A percentile compares a stretch with the other conserved stretches of the same genome.
Evolutionary conservation across 305 asterid species (phyloP).

Genomic region (Vinca major): DNA sequence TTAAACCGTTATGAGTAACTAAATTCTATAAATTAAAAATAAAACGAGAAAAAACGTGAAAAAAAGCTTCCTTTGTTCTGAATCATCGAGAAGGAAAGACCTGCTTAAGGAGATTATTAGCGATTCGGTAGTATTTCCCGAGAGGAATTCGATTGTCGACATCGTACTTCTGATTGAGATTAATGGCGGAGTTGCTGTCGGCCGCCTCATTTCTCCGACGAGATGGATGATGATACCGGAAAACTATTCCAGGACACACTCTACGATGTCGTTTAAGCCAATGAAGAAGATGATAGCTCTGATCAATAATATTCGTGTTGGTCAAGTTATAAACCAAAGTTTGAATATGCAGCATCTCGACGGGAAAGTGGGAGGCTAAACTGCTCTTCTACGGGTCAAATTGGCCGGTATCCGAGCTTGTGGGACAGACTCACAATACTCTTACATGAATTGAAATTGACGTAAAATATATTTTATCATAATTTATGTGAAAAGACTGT

Average conservation of each 20-base stretch:
- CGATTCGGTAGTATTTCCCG: conserved; percentile 77
- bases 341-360: not conserved
- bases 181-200: conserved; percentile 38
- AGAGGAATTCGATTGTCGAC: conserved; percentile 73
- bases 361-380: too few relatives aligned
- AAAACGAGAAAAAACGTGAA: too few relatives aligned
- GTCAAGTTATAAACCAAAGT: not conserved
- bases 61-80: not conserved
- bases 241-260: not conserved
- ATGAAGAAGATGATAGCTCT: not conserved
- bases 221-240: not conserved
- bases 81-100: conserved; percentile 18
- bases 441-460: too few relatives aligned
- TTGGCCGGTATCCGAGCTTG: too few relatives aligned
- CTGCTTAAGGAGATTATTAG: conserved; percentile 84
- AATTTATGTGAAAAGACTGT: too few relatives aligned
- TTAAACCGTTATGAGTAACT: not conserved
- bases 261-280: conserved; percentile 5
- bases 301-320: not conserved
- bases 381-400: too few relatives aligned
- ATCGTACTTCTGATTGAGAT: conserved; percentile 50
- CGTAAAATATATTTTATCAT: too few relatives aligned
- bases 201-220: conserved; percentile 58
- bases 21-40: not conserved
- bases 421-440: too few relatives aligned